phyloP scores from a whole-genome alignment of 805 yeast genomes.

The Nakazawaea sp. region DNA sequence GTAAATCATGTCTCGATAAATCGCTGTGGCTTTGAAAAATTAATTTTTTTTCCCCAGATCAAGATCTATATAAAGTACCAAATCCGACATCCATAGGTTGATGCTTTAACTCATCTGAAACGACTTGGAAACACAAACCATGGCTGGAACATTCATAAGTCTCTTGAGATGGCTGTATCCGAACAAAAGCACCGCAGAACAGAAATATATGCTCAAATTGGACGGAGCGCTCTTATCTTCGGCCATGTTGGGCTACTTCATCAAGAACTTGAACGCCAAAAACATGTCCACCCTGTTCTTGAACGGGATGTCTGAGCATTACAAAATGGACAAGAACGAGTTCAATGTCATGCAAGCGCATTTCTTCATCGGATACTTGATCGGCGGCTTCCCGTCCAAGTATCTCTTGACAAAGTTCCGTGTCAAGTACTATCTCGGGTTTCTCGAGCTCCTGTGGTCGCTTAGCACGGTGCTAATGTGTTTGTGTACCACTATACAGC shows the following conservation, averaged over 20 bases:
- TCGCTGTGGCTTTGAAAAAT: no score
- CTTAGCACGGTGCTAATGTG: constrained; percentile 29
- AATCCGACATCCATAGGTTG: no score
- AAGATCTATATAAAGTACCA: no score
- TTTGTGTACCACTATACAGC: constrained; percentile 14
- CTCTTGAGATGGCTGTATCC: not conserved
- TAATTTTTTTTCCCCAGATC: no score
- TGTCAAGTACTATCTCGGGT: constrained; percentile 38
- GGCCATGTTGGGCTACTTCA: constrained; percentile 22
- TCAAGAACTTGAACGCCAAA: constrained; percentile 26
- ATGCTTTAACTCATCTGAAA: no score
- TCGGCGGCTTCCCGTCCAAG: constrained; percentile 45
- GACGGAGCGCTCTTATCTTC: constrained; percentile 14
- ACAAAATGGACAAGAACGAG: constrained; percentile 18
- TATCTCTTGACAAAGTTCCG: constrained; percentile 32
- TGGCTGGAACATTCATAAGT: no score
- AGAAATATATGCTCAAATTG: constrained; percentile 12
- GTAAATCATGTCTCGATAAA: no score
- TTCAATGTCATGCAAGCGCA: constrained; percentile 4
- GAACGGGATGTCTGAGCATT: constrained; percentile 29
- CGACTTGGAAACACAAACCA: no score
- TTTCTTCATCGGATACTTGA: constrained; percentile 35
- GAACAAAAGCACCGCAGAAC: constrained; percentile 2
- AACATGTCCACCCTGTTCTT: constrained; percentile 28
- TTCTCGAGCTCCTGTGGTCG: constrained; percentile 38